Conservation (phyloP, 139 green algal species). For the Micractinium conductrix region DNA sequence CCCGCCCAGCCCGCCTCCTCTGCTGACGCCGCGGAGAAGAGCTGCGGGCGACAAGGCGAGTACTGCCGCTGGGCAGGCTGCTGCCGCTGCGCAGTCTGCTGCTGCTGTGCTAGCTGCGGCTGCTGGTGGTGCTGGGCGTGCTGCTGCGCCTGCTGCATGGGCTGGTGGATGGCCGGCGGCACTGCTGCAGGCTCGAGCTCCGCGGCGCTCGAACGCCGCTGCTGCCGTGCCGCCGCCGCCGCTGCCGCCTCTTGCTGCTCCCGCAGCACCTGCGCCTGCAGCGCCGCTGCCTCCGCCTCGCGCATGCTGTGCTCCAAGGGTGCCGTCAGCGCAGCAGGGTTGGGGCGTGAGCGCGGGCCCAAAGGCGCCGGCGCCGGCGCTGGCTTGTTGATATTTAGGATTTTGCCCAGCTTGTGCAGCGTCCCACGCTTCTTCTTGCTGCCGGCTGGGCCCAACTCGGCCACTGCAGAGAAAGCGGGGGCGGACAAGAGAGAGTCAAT, state of each 20-base stretch:
- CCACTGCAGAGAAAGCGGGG: background rate
- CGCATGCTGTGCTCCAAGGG: slow-evolving; percentile 30
- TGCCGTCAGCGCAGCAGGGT: slow-evolving; percentile 7
- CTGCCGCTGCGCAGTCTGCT: background rate
- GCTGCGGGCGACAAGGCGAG: background rate
- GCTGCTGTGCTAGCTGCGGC: background rate
- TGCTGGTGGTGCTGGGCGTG: background rate
- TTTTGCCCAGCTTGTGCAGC: slow-evolving; percentile 44
- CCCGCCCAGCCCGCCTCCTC: background rate
- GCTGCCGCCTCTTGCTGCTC: background rate
- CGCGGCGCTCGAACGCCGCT: background rate
- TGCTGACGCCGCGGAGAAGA: background rate
- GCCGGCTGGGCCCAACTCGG: background rate
- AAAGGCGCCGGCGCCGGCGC: background rate
- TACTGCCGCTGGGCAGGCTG: background rate
- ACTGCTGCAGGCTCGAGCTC: background rate
- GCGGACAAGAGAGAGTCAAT: too few relatives aligned
- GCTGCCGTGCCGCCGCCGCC: background rate
- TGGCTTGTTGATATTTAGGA: slow-evolving; percentile 15
- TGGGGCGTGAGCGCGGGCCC: background rate
- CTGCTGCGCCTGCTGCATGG: slow-evolving; percentile 4
- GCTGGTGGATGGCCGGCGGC: background rate
- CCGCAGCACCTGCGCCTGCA: slow-evolving; percentile 26
- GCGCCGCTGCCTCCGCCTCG: slow-evolving; percentile 2
- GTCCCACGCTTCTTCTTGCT: slow-evolving; percentile 30